Percentiles rank a stretch among this genome's conserved stretches.
Conservation (phyloP, 1,139 yeast genomes). For the Candida sanyaensis region DNA sequence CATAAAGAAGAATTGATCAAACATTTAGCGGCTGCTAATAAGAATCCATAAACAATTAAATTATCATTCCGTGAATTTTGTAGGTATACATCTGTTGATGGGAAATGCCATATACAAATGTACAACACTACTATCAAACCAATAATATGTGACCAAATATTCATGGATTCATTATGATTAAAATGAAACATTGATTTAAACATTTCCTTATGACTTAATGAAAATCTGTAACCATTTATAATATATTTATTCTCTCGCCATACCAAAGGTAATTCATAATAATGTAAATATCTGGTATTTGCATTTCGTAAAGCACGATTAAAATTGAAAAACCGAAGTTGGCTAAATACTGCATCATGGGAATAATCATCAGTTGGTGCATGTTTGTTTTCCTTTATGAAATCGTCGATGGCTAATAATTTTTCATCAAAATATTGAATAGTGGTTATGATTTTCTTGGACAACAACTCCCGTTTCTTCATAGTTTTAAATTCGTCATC, state of each 20-base stretch:
- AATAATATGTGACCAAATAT: slow-evolving; percentile 88
- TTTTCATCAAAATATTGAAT: slow-evolving; percentile 60
- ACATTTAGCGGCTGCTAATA: slow-evolving; percentile 76
- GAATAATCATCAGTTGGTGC: slow-evolving; percentile 31
- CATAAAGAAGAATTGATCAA: slow-evolving; percentile 76
- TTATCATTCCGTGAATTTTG: slow-evolving; percentile 49
- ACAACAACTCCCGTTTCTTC: slow-evolving; percentile 34
- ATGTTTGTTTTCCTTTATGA: slow-evolving; percentile 41
- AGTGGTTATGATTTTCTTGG: slow-evolving; percentile 51
- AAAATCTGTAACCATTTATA: slow-evolving; percentile 82
- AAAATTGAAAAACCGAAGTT: slow-evolving; percentile 57
- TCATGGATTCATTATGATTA: slow-evolving; percentile 84
- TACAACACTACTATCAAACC: slow-evolving; percentile 66
- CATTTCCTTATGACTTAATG: slow-evolving; percentile 63
- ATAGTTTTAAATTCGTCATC: background rate
- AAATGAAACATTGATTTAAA: slow-evolving; percentile 54
- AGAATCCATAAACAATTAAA: slow-evolving; percentile 59
- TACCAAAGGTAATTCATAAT: slow-evolving; percentile 84
- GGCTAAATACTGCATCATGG: slow-evolving; percentile 33
- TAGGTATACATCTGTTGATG: slow-evolving; percentile 47
- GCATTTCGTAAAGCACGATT: slow-evolving; percentile 62
- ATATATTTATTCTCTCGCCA: slow-evolving; percentile 95
- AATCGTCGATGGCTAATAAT: slow-evolving; percentile 50
- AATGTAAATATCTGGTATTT: slow-evolving; percentile 59
- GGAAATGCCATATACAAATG: slow-evolving; percentile 62